Base-by-base conservation (phyloP, 495 filamentous ascomycete genomes). In the Xylaria palmicola region DNA sequence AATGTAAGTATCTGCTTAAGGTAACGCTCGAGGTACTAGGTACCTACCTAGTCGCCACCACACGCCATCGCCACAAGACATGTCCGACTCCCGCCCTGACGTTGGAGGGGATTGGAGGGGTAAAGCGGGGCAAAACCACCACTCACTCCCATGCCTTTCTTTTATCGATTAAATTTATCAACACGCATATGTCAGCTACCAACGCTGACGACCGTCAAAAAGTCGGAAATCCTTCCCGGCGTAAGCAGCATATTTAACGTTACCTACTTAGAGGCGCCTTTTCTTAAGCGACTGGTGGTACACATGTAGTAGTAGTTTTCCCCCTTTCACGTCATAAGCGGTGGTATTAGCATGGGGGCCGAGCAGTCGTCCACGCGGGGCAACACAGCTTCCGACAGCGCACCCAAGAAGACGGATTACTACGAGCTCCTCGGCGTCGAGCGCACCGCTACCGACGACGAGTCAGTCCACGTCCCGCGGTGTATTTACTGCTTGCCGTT, bases 371-470 rank as follows among this genome's bases (percentile, higher is more conserved):
- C 85, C 5, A 68, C 65, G 44, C 74, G 76, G 53, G 73, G 72
- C 43, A 68, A 74, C 52, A 66, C 68, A 53, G 34, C 60, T 34
- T 47, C 27, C 52, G 54, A 68, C 47, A 41, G 47, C 48, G 19
- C 44, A 26, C 45, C 65, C 4, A 63, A 64, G 34, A 97, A 91
- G 75, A 88, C 83, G 41, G 93, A 92, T 68, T 98, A 97, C 73
- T 99, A 99, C 74, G 90, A 97, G 67, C 77, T 98, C 24, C 83
- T 99, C 6, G 87, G 81, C 0, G 74, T 98, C 3, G 82, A 88
- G 56, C 81, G 83, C 45, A 77, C 82, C 63, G 91, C 90, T 34
- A 83, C 86, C 1, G 88, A 91, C 20, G 91, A 97, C 24, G 93
- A 97, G 91, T 96, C 75, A 75, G 88, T 60, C 8, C 22, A 32